Evolutionary conservation across 768 basidiomycete species (phyloP), one percentile per base, ranked within the genome.

Genomic region (Boletus barrowsii): DNA sequence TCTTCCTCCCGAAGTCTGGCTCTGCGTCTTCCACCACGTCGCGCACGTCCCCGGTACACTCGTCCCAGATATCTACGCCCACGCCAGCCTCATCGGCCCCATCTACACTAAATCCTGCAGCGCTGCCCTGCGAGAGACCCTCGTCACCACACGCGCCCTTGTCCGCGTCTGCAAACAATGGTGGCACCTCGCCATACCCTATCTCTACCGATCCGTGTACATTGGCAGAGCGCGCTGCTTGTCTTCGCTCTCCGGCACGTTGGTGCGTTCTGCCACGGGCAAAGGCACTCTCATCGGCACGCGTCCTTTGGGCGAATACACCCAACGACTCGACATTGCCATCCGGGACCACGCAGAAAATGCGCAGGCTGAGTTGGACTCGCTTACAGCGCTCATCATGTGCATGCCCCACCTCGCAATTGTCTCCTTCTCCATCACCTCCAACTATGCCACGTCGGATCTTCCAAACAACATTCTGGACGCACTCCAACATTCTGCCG

Each of bases 131-230:
- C 50, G 67, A 29, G 43, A 45, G 5, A 54, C 65, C 7, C 58
- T 70, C 26, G 4, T 69, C 42, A 71, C 67, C 20, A 65, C 66
- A 32, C 59, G 61, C 9, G 49, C 57, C 36, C 55, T 69, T 24
- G 69, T 71, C 2, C 61, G 63, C 8, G 69, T 69, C 36, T 71
- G 65, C 55, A 69, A 45, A 44, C 61, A 54, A 47, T 69, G 68
- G 68, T 66, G 60, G 58, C 53, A 64, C 41, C 47, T 71, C 30
- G 63, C 69, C 22, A 39, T 50, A 13, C 60, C 58, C 3, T 53
- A 40, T 39, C 67, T 69, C 36, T 67, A 71, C 39, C 47, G 44
- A 35, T 63, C 68, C 13, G 50, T 69, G 2, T 64, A 60, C 32
- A 53, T 69, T 3, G 55, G 63, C 3, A 60, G 59, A 29, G 49